These are phyloP conservation scores for Sugiyamaella japonica DNA, from an alignment of 1,139 yeast species.

Conservation along the genomic window DNA sequence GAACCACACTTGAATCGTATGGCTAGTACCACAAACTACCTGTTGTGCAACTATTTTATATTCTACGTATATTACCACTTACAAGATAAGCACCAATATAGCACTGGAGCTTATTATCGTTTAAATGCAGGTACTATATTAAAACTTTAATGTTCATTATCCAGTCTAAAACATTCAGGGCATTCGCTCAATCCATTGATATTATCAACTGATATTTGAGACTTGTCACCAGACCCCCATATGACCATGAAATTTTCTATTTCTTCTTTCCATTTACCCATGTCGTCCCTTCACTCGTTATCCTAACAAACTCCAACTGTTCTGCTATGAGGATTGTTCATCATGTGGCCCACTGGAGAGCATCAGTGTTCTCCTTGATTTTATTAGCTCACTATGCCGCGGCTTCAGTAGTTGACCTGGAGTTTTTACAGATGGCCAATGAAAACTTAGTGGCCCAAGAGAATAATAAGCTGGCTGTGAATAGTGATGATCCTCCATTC, in stretches of 20 bases:
- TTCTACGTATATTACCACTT: background rate
- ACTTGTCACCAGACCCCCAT: background rate
- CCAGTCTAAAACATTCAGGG: background rate
- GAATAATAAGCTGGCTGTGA: background rate
- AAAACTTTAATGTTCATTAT: background rate
- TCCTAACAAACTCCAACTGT: background rate
- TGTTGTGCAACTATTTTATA: background rate
- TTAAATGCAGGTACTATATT: conserved; percentile 5
- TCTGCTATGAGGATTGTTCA: too few species aligned
- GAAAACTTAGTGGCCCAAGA: background rate
- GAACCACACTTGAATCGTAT: too few species aligned
- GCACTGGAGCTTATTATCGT: background rate
- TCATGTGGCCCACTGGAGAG: background rate
- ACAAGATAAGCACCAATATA: background rate
- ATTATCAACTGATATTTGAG: too few species aligned
- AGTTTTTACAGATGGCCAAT: conserved; percentile 14
- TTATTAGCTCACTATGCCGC: background rate
- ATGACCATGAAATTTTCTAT: background rate
- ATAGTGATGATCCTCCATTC: background rate
- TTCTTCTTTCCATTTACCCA: background rate
- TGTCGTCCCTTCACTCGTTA: background rate
- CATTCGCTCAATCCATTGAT: too few species aligned
- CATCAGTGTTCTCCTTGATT: background rate
- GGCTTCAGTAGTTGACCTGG: conserved; percentile 14
- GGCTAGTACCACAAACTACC: too few species aligned